phyloP scores from a whole-genome alignment of 306 rosid species.

The Inga laurina region DNA sequence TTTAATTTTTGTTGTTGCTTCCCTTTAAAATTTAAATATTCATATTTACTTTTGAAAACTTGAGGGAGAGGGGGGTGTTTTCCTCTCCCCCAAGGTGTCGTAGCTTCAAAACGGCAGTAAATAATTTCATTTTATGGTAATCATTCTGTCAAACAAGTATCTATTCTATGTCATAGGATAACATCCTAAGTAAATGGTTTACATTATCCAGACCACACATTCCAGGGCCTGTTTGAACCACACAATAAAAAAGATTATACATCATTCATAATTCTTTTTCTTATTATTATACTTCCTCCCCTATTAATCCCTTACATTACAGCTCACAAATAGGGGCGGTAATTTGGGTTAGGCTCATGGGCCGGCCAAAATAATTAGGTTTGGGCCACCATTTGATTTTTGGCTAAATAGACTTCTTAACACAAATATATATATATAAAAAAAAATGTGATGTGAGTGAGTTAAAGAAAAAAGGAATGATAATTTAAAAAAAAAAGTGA shows the following conservation, averaged over 20 bases:
- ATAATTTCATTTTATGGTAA: background rate
- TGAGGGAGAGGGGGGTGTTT: background rate
- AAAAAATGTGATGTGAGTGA: too few relatives aligned
- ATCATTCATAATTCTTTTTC: background rate
- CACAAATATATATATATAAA: too few relatives aligned
- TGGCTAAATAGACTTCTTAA: too few relatives aligned
- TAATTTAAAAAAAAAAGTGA: too few relatives aligned
- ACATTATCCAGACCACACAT: constrained; percentile 32
- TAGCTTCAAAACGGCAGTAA: background rate
- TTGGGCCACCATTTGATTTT: too few relatives aligned
- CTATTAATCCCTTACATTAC: background rate
- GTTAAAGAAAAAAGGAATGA: too few relatives aligned
- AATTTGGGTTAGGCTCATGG: too few relatives aligned
- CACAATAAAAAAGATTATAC: constrained; percentile 34
- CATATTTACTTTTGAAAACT: background rate
- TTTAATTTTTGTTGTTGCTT: background rate
- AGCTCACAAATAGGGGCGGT: background rate
- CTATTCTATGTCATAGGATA: constrained; percentile 59
- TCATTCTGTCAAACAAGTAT: constrained; percentile 17
- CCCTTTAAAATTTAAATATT: background rate
- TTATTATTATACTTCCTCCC: background rate
- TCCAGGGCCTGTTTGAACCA: constrained; percentile 40
- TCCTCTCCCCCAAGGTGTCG: background rate
- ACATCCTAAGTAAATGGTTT: constrained; percentile 37
- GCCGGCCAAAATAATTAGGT: too few relatives aligned